Percentiles rank a stretch among this genome's conserved stretches.
phyloP scores from a whole-genome alignment of 2,329 filamentous ascomycete species.

The Beauveria varroae region DNA sequence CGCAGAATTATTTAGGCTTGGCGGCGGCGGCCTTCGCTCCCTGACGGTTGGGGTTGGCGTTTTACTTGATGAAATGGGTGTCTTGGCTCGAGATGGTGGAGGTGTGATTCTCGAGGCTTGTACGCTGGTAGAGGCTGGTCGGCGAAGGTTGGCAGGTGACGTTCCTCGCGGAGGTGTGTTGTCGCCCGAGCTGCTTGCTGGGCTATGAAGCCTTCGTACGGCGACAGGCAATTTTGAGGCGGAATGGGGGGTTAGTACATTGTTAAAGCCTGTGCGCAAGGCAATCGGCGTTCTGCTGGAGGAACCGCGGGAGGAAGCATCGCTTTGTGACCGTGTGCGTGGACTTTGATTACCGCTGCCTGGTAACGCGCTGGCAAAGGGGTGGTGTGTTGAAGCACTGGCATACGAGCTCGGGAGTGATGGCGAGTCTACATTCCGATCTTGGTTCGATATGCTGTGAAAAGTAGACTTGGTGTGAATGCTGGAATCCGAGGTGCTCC shows the following conservation, averaged over 20 bases:
- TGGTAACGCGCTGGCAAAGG: conserved; percentile 15
- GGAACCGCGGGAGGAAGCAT: conserved; percentile 38
- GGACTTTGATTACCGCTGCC: conserved; percentile 23
- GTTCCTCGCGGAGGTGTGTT: conserved; percentile 47
- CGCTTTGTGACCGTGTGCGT: conserved; percentile 51
- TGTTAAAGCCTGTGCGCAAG: conserved; percentile 23
- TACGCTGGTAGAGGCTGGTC: conserved; percentile 34
- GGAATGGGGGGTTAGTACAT: conserved; percentile 21
- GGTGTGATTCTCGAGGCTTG: conserved; percentile 27
- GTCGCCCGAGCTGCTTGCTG: conserved; percentile 37
- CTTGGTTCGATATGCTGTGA: conserved; percentile 44
- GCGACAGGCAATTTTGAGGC: conserved; percentile 40
- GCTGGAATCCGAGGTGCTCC: conserved; percentile 67
- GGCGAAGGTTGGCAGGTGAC: conserved; percentile 43
- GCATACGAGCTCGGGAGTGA: conserved; percentile 64
- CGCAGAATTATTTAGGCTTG: conserved; percentile 32
- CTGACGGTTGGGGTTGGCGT: conserved; percentile 31
- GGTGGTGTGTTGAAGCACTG: conserved; percentile 19
- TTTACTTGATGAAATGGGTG: conserved; percentile 34
- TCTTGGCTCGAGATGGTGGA: conserved; percentile 32
- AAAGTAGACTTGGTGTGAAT: conserved; percentile 43
- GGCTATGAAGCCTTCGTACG: conserved; percentile 35
- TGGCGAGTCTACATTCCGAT: conserved; percentile 48
- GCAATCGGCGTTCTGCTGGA: conserved; percentile 19
- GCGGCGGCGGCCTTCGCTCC: conserved; percentile 32